Base-by-base conservation (phyloP, 1,284 basidiomycete species). In the Pseudozyma hubeiensis region DNA sequence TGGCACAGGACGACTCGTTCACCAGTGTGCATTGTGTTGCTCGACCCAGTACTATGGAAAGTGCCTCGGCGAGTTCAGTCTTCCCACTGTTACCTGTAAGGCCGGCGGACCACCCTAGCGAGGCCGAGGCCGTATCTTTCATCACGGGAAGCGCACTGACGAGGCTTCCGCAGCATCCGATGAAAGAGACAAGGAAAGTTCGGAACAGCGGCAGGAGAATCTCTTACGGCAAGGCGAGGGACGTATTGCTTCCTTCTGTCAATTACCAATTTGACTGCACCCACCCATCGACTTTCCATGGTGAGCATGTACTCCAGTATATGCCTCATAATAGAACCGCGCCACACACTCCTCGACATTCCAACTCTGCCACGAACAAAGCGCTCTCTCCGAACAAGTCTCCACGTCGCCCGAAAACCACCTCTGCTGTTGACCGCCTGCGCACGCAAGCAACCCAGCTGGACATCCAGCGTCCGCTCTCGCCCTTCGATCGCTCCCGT, bases 361-460 rank as follows among this genome's bases (percentile, higher is more conserved):
- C 48, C 14, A 39, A 31, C 10, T n/a, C 13, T 7, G 30, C 31
- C 6, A 39, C 30, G 33, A 34, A 8, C 31, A 44, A 24, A 13
- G 31, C 33, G 14, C 7, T 9, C 4, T 19, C 40, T 1, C 4
- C 49, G 8, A n/a, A n/a, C 48, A 43, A 33, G 19, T 14, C 40
- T 3, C 41, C 52, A 7, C 59, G 51, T 17, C 54, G 65, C 2
- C 65, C 65, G 0, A 53, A 19, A 14, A 68, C 65, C 7, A 48
- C 65, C 0, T 68, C 65, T 0, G 65, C 65, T 7, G 59, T 58
- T 16, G 65, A 68, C 14, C 54, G 59, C 1, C 41, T 68, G 0
- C 41, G 55, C 10, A 41, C 29, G 4, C 54, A 62, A 13, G 65
- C 59, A 1, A n/a, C 44, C 5, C 59, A 62, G 14, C 51, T 68